Evolutionary conservation across 352 stramenopile species (phyloP).

Genomic region (Thraustochytrium sp.): DNA sequence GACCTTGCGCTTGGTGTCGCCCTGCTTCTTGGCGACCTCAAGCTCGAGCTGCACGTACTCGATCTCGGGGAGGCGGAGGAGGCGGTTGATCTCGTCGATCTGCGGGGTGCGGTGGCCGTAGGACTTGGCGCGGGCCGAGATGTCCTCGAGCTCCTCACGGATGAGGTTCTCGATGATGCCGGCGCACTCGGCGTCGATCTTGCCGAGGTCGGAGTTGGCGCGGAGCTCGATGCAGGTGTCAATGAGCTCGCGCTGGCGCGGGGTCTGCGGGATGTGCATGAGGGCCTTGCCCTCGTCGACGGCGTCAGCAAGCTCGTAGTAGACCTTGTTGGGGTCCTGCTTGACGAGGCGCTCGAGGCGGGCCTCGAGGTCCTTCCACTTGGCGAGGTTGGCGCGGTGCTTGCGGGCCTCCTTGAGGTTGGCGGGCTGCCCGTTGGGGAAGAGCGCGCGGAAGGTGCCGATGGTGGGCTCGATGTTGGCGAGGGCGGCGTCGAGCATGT

Average conservation of each 20-base stretch:
- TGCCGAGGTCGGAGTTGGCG: conserved; percentile 44
- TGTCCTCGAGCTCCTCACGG: conserved; percentile 54
- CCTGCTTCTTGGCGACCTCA: conserved; percentile 53
- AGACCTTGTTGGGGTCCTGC: conserved; percentile 53
- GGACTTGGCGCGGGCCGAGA: conserved; percentile 43
- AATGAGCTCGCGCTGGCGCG: conserved; percentile 49
- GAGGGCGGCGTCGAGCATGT: conserved; percentile 25
- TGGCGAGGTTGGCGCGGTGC: conserved; percentile 43
- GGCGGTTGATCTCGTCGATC: conserved; percentile 50
- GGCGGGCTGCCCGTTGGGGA: conserved; percentile 46
- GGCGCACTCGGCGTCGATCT: conserved; percentile 53
- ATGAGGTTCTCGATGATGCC: conserved; percentile 54
- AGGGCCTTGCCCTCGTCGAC: conserved; percentile 53
- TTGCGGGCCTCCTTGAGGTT: conserved; percentile 49
- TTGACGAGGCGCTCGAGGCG: conserved; percentile 50
- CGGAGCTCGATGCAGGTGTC: conserved; percentile 38
- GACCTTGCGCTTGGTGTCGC: conserved; percentile 53
- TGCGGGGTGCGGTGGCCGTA: conserved; percentile 25
- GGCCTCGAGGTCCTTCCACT: conserved; percentile 51
- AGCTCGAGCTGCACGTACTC: conserved; percentile 52
- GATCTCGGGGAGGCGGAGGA: conserved; percentile 51
- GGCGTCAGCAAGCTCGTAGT: conserved; percentile 52
- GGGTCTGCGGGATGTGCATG: conserved; percentile 35
- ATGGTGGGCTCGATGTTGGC: conserved; percentile 50
- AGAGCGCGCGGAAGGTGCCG: conserved; percentile 45